Conservation (phyloP, 164 flowering plant genomes). For the Magnolia changhungtana region DNA sequence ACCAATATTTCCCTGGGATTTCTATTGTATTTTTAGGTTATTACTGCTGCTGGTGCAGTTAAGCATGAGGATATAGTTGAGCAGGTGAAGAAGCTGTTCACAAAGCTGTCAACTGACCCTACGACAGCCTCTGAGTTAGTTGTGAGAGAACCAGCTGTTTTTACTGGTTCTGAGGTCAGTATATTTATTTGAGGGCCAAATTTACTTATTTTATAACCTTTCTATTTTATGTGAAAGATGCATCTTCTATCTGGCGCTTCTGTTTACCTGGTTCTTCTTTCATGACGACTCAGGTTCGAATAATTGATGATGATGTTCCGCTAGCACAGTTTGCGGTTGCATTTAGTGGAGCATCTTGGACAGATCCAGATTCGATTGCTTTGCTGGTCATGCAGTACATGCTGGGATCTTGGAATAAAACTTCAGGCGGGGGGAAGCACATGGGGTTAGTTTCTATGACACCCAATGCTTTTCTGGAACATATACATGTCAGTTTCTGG, state of each 20-base stretch:
- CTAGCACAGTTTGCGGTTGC: constrained; percentile 98
- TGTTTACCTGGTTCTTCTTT: background rate
- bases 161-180: constrained; percentile 97
- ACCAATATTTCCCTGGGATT: background rate
- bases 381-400: constrained; percentile 96
- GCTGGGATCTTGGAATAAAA: constrained; percentile 93
- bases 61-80: constrained; percentile 92
- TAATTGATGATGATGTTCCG: constrained; percentile 80
- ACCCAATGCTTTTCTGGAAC: background rate
- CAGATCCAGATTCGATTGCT: constrained; percentile 96
- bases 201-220: background rate
- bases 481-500: background rate
- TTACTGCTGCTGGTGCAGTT: constrained; percentile 91
- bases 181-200: background rate
- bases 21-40: constrained; percentile 46
- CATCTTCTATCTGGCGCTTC: background rate
- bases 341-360: constrained; percentile 93
- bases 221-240: background rate
- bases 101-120: constrained; percentile 73
- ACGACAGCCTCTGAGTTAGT: constrained; percentile 77
- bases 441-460: constrained; percentile 54
- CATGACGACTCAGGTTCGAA: constrained; percentile 60
- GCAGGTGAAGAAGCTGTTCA: constrained; percentile 73
- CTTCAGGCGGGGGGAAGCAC: constrained; percentile 83
- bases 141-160: constrained; percentile 67